Conservation (phyloP, 306 rosid genomes). For the Medicago ruthenica region DNA sequence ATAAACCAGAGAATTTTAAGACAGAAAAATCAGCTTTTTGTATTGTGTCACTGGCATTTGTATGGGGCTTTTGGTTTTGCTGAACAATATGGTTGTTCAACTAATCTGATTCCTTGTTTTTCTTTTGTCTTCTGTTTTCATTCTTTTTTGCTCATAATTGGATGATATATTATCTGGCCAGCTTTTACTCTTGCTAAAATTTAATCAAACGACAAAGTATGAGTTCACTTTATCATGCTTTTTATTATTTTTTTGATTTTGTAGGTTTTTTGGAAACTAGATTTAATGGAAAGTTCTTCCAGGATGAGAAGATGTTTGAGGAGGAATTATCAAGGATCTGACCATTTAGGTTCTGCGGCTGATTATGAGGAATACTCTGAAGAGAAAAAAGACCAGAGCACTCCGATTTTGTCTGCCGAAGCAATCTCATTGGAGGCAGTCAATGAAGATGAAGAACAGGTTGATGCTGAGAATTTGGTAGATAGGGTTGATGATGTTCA, state of each 20-base stretch:
- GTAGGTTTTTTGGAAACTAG: slow-evolving; percentile 98
- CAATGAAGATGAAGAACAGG: slow-evolving; percentile 74
- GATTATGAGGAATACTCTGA: slow-evolving; percentile 62
- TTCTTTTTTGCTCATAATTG: not conserved
- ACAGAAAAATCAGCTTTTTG: slow-evolving; percentile 32
- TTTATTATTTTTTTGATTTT: slow-evolving; percentile 28
- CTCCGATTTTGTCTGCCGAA: slow-evolving; percentile 80
- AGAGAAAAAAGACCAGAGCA: slow-evolving; percentile 54
- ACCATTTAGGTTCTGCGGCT: slow-evolving; percentile 91
- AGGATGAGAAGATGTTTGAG: slow-evolving; percentile 90
- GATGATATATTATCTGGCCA: slow-evolving; percentile 33
- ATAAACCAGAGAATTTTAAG: not conserved
- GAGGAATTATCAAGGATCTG: slow-evolving; percentile 86
- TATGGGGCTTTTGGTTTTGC: slow-evolving; percentile 19
- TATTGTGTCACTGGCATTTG: slow-evolving; percentile 11
- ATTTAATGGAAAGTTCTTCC: slow-evolving; percentile 89
- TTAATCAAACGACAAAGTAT: not conserved
- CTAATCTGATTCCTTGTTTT: slow-evolving; percentile 20
- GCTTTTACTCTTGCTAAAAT: slow-evolving; percentile 25
- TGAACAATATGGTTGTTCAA: slow-evolving; percentile 42
- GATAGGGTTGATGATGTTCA: slow-evolving; percentile 52
- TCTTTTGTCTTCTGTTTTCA: slow-evolving; percentile 25
- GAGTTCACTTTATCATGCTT: slow-evolving; percentile 33
- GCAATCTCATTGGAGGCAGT: slow-evolving; percentile 74
- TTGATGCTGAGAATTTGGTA: slow-evolving; percentile 66